Evolutionary conservation across 495 filamentous ascomycete genomes (phyloP), one percentile per base, ranked within the genome.

Genomic region (Penicillium macrosclerotiorum): DNA sequence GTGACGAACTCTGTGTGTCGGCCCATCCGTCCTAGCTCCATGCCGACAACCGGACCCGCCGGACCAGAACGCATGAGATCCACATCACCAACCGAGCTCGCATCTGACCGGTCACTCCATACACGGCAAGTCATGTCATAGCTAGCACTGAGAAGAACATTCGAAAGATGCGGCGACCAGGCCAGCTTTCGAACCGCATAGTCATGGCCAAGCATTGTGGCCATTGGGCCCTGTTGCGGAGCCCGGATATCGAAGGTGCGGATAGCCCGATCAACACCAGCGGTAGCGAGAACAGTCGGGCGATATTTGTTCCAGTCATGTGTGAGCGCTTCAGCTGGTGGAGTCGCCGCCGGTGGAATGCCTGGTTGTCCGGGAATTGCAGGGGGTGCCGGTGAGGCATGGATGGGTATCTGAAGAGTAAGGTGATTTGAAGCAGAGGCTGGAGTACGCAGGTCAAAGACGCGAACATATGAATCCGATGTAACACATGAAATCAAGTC

Each of bases 221-320:
- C 67, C 19, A 87, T 52, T 0, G 91, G 89, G 0, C 86, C 86
- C n/a, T 75, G 78, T 5, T 72, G 64, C 8, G 87, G 81, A 40
- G 77, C 82, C 16, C 94, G 76, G 42, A 96, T 81, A 59, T 98
- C 93, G 60, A 96, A 96, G 5, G 85, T 89, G 38, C 93, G 81
- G 46, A 98, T 85, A 2, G 82, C 67, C 13, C 82, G 78, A 60
- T 98, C 94, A n/a, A 97, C 93, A 37, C 93, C 93, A 0, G 78
- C 93, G 0, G 88, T 85, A 0, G 94, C 94, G 31, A 98, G 63
- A 14, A 95, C 73, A 0, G 80, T 83, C 23, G 87, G 79, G 2
- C 86, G 82, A 63, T 98, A 98, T 63, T 98, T 98, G 65, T 98
- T 98, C 94, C 94, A 97, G 67, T 98, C 93, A 63, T 96, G 93